Base-by-base conservation (phyloP, 192 early-diverging fungal species). In the Linnemannia zychae region DNA sequence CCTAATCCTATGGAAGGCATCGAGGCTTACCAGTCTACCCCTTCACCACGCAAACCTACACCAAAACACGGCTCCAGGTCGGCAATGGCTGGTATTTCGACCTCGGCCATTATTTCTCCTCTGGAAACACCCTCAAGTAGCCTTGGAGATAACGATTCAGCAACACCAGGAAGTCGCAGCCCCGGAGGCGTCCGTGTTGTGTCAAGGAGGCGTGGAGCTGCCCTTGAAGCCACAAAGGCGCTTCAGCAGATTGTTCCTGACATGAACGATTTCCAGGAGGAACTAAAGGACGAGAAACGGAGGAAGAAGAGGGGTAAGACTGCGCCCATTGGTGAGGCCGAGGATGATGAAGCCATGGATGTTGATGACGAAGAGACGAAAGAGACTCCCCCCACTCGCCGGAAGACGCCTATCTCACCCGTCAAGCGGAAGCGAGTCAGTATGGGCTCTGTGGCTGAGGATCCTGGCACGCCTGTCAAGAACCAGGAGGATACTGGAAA, bases 201-300 rank as follows among this genome's bases (percentile, higher is more conserved):
- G 37, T 68, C 76, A 24, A 37, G 74, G 36, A 71, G 50, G 52
- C 71, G 83, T 18, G 83, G 83, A 31, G 83, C 83, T 33, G 83
- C 83, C 7, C 12, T 85, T 18, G 74, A 79, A 36, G 83, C 83
- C 17, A 75, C 57, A 16, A 79, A 76, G 28, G 83, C 78, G 3
- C 60, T 85, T 57, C 73, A 76, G 49, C 75, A 85, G 63, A 79
- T 79, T 79, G 83, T 79, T 31, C 77, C 83, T 0, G 83, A 85
- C 48, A 85, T 85, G 83, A 85, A 85, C 48, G 74, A 71, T 17
- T 85, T 79, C 24, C 83, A 85, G 60, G 83, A 79, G 3, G 83
- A 85, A 33, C 69, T 91, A 65, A 85, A 87, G 73, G 81, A 87
- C 40, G 91, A 91, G 79, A 89, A 88, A 79, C 78, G 73, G 37